Percentiles rank a stretch among this genome's conserved stretches.
These are phyloP conservation scores for Galeopsis tetrahit DNA, from an alignment of 257 asterid genomes.

Conservation along the genomic window DNA sequence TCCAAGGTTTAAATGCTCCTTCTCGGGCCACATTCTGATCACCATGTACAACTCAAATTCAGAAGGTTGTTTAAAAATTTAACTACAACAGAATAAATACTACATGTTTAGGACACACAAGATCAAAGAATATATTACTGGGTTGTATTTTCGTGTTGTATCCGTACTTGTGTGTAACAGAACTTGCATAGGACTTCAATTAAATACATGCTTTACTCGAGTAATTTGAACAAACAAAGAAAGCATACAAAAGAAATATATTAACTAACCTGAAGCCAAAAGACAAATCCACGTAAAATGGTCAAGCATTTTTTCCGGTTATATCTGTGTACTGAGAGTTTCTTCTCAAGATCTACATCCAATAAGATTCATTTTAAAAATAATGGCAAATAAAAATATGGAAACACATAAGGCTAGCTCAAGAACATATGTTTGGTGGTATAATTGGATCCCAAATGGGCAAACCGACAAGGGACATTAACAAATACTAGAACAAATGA, in stretches of 20 bases:
- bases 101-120: background rate
- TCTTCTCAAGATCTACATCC: slow-evolving; percentile 42
- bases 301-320: slow-evolving; percentile 35
- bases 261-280: slow-evolving; percentile 52
- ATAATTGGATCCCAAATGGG: background rate
- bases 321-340: slow-evolving; percentile 21
- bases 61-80: background rate
- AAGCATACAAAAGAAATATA: background rate
- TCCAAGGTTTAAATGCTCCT: background rate
- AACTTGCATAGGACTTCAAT: background rate
- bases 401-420: background rate
- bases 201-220: background rate
- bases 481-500: background rate
- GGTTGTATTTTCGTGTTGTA: background rate
- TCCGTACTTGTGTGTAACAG: no score
- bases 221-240: background rate
- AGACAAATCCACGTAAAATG: slow-evolving; percentile 60
- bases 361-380: background rate
- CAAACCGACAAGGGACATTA: background rate
- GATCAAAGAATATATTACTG: background rate
- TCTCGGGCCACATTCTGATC: background rate
- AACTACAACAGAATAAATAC: background rate
- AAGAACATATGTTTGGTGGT: background rate
- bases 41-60: background rate
- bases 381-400: background rate